Evolutionary conservation across 371 early-diverging fungal genomes (phyloP).

Genomic region (Syncephalastrum contaminatum): DNA sequence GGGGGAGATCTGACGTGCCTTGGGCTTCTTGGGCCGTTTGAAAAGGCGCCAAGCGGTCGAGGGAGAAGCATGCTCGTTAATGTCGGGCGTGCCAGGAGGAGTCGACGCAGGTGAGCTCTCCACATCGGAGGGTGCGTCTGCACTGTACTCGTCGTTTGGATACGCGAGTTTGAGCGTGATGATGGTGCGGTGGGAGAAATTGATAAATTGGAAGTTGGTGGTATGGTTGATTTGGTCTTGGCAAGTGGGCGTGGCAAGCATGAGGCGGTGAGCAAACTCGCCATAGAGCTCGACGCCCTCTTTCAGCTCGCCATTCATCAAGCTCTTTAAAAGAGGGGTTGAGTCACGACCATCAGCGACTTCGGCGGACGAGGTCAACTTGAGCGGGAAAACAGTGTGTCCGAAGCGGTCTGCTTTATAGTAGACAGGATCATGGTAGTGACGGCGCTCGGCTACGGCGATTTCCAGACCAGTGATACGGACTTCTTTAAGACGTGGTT

Average conservation of each 20-base stretch:
- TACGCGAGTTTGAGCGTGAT: slow-evolving; percentile 33
- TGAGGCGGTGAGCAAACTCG: slow-evolving; percentile 38
- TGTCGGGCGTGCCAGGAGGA: neutral
- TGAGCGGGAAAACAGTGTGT: slow-evolving; percentile 15
- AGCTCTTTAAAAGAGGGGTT: no score
- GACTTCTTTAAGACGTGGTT: slow-evolving; percentile 38
- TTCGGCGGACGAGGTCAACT: neutral
- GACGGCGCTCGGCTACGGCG: slow-evolving; percentile 26
- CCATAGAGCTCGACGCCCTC: slow-evolving; percentile 19
- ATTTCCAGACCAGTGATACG: slow-evolving; percentile 35
- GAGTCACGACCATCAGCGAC: neutral
- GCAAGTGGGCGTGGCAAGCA: slow-evolving; percentile 40
- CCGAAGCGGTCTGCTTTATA: slow-evolving; percentile 21
- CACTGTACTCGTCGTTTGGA: slow-evolving; percentile 20
- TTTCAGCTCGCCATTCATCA: no score
- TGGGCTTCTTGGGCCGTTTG: neutral
- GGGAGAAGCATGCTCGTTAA: no score
- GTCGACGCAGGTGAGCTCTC: neutral
- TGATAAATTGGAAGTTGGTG: slow-evolving; percentile 35
- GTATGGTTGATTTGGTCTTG: slow-evolving; percentile 37
- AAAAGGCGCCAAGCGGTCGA: no score
- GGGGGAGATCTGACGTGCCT: no score
- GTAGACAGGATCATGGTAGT: slow-evolving; percentile 29
- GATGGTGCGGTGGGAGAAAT: slow-evolving; percentile 30
- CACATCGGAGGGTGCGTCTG: neutral